phyloP scores from a whole-genome alignment of 495 filamentous ascomycete species.

The Aspergillus kassunensis region DNA sequence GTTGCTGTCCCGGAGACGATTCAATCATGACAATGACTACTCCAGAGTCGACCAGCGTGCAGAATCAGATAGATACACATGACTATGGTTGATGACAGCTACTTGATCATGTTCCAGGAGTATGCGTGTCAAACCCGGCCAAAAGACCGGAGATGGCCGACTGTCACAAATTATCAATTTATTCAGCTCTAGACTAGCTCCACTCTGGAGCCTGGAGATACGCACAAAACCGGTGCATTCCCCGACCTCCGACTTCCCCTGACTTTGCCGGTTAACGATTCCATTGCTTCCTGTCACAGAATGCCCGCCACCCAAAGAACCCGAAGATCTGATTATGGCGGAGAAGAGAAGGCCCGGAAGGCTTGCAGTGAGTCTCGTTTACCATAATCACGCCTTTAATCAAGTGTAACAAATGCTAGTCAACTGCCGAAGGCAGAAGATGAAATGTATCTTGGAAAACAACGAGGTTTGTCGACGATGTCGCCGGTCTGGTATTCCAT shows the following conservation, averaged over 20 bases:
- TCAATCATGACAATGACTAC: background rate
- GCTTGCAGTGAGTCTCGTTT: constrained; percentile 2
- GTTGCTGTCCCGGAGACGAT: background rate
- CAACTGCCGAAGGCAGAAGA: constrained; percentile 30
- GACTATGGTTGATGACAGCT: background rate
- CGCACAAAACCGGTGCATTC: background rate
- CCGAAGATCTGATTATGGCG: background rate
- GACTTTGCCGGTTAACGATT: background rate
- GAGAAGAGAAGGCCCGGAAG: background rate
- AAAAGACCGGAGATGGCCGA: background rate
- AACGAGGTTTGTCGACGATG: constrained; percentile 23
- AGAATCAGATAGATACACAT: too few relatives aligned
- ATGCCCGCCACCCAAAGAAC: background rate
- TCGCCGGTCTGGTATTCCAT: constrained; percentile 17
- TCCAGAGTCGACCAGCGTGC: background rate
- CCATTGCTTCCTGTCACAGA: background rate
- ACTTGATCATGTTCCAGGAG: background rate
- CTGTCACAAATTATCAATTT: background rate
- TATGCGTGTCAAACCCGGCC: background rate
- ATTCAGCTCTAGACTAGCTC: background rate
- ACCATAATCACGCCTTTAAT: background rate
- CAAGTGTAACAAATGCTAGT: constrained; percentile 12
- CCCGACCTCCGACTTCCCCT: background rate
- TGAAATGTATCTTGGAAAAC: constrained; percentile 28
- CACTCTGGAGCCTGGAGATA: background rate